Evolutionary conservation across 1,284 basidiomycete species (phyloP).

Genomic region (Heterobasidion annosum): DNA sequence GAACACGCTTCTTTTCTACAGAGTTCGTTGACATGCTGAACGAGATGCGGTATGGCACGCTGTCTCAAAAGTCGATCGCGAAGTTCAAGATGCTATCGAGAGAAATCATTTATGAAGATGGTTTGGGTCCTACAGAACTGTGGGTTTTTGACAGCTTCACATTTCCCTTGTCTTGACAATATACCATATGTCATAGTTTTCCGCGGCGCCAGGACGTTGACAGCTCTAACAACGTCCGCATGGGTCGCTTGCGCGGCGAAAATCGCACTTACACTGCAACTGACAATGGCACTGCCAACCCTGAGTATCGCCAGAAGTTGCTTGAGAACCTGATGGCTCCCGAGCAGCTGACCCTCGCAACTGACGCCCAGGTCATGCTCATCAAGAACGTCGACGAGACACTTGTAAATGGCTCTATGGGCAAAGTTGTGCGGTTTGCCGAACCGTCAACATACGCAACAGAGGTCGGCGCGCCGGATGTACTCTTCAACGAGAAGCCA

Average conservation of each 20-base stretch:
- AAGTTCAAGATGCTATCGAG: constrained; percentile 59
- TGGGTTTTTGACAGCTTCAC: constrained; percentile 21
- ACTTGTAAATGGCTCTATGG: constrained; percentile 28
- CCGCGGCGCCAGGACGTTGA: constrained; percentile 87
- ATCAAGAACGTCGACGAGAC: constrained; percentile 50
- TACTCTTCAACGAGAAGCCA: constrained; percentile 14
- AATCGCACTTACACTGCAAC: constrained; percentile 27
- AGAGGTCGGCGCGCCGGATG: constrained; percentile 19
- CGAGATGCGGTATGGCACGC: constrained; percentile 81
- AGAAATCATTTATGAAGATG: constrained; percentile 54
- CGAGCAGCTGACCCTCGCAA: constrained; percentile 26
- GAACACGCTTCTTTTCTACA: constrained; percentile 18
- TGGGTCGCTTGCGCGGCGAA: constrained; percentile 28
- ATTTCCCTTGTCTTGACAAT: not conserved
- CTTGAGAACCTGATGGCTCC: constrained; percentile 26
- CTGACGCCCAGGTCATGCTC: constrained; percentile 65
- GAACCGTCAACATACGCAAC: constrained; percentile 17
- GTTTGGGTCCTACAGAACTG: constrained; percentile 77
- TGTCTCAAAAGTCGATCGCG: constrained; percentile 45
- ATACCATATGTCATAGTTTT: constrained; percentile 38
- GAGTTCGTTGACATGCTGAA: constrained; percentile 88
- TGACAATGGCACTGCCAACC: constrained; percentile 37
- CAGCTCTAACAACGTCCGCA: constrained; percentile 58
- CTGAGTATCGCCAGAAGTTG: constrained; percentile 25
- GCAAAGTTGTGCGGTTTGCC: constrained; percentile 24